Base-by-base conservation (phyloP, 2,329 filamentous ascomycete species). In the Fusarium guadeloupense region DNA sequence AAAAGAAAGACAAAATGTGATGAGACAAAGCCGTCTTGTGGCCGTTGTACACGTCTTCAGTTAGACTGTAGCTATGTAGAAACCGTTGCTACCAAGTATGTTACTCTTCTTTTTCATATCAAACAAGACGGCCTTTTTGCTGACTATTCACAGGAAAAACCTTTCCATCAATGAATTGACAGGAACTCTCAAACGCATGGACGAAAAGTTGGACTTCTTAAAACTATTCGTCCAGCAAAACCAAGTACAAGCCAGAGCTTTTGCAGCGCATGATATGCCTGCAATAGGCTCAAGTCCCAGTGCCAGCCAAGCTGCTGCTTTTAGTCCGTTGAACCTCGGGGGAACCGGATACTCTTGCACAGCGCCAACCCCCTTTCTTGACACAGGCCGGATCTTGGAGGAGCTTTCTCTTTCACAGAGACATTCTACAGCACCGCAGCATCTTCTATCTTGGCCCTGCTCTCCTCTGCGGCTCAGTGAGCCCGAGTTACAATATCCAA, bases 1-100 rank as follows among this genome's bases (percentile, higher is more conserved):
- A 53, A 59, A 10, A 31, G 60, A 14, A 64, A 66, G 17, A 64
- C 61, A 1, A 62, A 56, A 64, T 64, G 54, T 19, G 54, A 66
- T 13, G 54, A 64, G 25, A 33, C 10, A 4, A 66, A 59, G 28
- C 61, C 61, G 3, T 14, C 40, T 5, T 64, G 63, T 31, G 48
- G 50, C 13, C 57, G 57, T 25, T 62, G 61, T 30, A 6, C 28
- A 2, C 53, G 60, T 1, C 51, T 62, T 3, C 37, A 37, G 1
- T 17, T 62, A 6, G 26, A 41, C 6, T 66, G 62, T n/a, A 47
- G 50, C 5, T 64, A 64, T 13, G 44, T 59, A 1, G 60, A 66
- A 42, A 59, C 54, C 3, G 23, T 62, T 7, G 55, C 31, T 0
- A 39, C 54, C 1, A 62, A 62, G 61, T 59, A n/a, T n/a, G n/a